phyloP scores from a whole-genome alignment of 495 filamentous ascomycete genomes.

The Cladorrhinum samala region DNA sequence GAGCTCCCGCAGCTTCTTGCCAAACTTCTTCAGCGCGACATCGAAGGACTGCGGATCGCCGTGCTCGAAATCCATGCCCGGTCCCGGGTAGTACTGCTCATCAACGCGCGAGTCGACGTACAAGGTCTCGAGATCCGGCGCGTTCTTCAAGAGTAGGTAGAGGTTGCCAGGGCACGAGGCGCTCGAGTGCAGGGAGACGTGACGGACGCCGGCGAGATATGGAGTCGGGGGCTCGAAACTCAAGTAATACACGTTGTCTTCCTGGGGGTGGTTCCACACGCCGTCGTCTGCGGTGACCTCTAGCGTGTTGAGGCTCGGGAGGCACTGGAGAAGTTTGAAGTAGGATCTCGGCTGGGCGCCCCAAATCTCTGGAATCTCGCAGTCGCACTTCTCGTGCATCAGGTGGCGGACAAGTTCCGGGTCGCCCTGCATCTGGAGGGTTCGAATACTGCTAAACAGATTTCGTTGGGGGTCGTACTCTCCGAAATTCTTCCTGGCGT shows the following conservation, averaged over 20 bases:
- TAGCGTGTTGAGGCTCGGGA: slow-evolving; percentile 24
- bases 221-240: background rate
- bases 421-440: slow-evolving; percentile 13
- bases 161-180: slow-evolving; percentile 21
- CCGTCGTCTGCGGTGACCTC: slow-evolving; percentile 29
- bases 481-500: slow-evolving; percentile 8
- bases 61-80: background rate
- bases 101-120: slow-evolving; percentile 25
- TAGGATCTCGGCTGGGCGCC: slow-evolving; percentile 21
- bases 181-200: slow-evolving; percentile 29
- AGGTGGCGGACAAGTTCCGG: slow-evolving; percentile 20
- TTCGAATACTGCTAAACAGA: slow-evolving; percentile 11
- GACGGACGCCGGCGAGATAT: slow-evolving; percentile 12
- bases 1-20: slow-evolving; percentile 22
- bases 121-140: slow-evolving; percentile 25
- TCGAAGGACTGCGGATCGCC: slow-evolving; percentile 23
- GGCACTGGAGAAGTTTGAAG: slow-evolving; percentile 7
- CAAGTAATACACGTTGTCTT: background rate
- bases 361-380: slow-evolving; percentile 17
- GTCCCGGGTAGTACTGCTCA: background rate
- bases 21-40: slow-evolving; percentile 17
- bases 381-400: slow-evolving; percentile 20
- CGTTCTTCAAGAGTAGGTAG: slow-evolving; percentile 20
- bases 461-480: background rate
- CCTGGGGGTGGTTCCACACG: slow-evolving; percentile 8